These are phyloP conservation scores for Pachyrhizus erosus DNA, from an alignment of 306 rosid genomes.

Conservation along the genomic window DNA sequence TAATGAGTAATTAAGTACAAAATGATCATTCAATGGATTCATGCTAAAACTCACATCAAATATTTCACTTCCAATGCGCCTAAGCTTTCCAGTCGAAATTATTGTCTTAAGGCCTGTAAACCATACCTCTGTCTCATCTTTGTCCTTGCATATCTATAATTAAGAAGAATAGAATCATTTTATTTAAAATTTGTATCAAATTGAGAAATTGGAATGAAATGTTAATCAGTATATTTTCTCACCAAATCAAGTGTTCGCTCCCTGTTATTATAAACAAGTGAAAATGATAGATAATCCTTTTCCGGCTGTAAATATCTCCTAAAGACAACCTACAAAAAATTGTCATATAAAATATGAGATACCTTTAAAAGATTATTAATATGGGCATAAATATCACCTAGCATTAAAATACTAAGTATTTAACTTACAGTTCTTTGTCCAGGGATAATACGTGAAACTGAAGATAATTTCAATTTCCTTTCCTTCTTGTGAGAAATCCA, in stretches of 20 bases:
- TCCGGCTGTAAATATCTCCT: constrained; percentile 78
- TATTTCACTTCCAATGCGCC: constrained; percentile 56
- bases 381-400: neutral
- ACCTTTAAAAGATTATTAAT: constrained; percentile 11
- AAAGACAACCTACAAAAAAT: constrained; percentile 70
- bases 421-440: constrained; percentile 95
- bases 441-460: constrained; percentile 60
- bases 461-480: constrained; percentile 68
- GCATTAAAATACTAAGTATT: constrained; percentile 5
- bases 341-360: neutral
- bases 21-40: constrained; percentile 25
- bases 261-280: constrained; percentile 72
- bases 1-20: neutral
- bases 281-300: constrained; percentile 82
- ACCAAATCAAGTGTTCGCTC: constrained; percentile 90
- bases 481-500: constrained; percentile 82
- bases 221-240: constrained; percentile 42
- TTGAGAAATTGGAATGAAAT: neutral
- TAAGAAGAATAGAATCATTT: constrained; percentile 6
- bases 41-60: constrained; percentile 59
- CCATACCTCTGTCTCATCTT: constrained; percentile 82
- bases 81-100: constrained; percentile 55
- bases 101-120: constrained; percentile 78
- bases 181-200: constrained; percentile 21
- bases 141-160: constrained; percentile 88